Evolutionary conservation across 2,329 filamentous ascomycete genomes (phyloP).

Genomic region (Nigrospora osmanthi): DNA sequence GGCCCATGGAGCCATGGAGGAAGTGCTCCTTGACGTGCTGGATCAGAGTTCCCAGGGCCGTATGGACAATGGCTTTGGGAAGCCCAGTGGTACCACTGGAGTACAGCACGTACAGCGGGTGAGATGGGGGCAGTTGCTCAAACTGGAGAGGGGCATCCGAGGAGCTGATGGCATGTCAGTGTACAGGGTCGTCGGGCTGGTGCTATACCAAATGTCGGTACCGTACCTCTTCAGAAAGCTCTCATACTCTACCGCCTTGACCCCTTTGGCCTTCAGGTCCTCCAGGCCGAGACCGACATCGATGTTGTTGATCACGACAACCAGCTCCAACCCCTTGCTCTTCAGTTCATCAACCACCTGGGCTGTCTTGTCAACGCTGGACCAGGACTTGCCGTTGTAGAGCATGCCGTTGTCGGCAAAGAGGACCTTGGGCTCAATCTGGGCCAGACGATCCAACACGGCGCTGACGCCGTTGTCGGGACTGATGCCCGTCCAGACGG

Average conservation of each 20-base stretch:
- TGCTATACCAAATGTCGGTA: no score
- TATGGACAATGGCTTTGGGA: slow-evolving; percentile 93
- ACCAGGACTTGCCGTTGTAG: slow-evolving; percentile 87
- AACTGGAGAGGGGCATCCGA: slow-evolving; percentile 50
- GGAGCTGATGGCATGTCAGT: slow-evolving; percentile 20
- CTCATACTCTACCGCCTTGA: slow-evolving; percentile 35
- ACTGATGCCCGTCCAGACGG: slow-evolving; percentile 87
- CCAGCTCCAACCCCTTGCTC: slow-evolving; percentile 52
- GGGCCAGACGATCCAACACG: slow-evolving; percentile 76
- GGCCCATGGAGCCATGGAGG: slow-evolving; percentile 73
- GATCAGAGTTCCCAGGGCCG: slow-evolving; percentile 78
- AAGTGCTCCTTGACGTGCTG: slow-evolving; percentile 97
- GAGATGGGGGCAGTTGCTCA: slow-evolving; percentile 71
- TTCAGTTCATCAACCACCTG: slow-evolving; percentile 63
- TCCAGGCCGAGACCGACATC: slow-evolving; percentile 33
- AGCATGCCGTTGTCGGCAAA: slow-evolving; percentile 83
- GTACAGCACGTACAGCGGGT: slow-evolving; percentile 91
- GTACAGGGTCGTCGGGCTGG: slow-evolving; percentile 4
- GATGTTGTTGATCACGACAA: slow-evolving; percentile 69
- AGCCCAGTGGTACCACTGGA: slow-evolving; percentile 81
- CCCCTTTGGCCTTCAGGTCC: slow-evolving; percentile 28
- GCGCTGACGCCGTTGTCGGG: slow-evolving; percentile 89
- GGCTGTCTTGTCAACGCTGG: slow-evolving; percentile 69
- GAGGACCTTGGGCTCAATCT: slow-evolving; percentile 75
- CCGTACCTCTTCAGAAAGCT: slow-evolving; percentile 31